These are phyloP conservation scores for Vaccinium vitisidaea DNA, from an alignment of 148 eudicot genomes.

Conservation along the genomic window DNA sequence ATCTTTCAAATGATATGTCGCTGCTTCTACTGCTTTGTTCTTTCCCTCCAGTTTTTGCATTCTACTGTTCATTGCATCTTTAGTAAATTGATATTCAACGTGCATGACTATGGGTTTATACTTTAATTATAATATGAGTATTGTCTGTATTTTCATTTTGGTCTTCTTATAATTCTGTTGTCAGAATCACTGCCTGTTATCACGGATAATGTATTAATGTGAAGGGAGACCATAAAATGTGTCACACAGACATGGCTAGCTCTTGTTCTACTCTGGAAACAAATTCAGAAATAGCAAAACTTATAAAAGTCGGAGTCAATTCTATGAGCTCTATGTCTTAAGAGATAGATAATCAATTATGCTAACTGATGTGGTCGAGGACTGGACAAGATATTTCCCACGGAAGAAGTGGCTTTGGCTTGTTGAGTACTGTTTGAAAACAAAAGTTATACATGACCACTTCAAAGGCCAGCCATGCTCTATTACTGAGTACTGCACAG, in stretches of 20 bases:
- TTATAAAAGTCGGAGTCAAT: neutral
- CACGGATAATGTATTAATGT: neutral
- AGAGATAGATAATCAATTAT: neutral
- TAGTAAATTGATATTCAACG: neutral
- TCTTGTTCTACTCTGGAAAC: constrained; percentile 10
- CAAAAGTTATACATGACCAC: neutral
- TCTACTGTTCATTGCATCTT: neutral
- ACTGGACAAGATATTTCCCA: neutral
- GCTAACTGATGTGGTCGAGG: neutral
- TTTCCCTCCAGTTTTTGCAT: neutral
- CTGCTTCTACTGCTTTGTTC: neutral
- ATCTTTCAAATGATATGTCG: neutral
- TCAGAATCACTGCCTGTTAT: neutral
- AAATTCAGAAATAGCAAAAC: neutral
- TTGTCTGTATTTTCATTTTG: neutral
- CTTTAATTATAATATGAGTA: neutral
- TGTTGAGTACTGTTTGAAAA: neutral
- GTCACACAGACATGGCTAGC: neutral
- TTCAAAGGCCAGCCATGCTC: neutral
- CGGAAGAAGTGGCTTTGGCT: neutral
- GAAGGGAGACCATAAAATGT: neutral
- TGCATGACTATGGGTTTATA: neutral
- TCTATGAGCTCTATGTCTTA: neutral
- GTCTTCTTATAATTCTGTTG: neutral
- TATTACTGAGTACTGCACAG: neutral